These are phyloP conservation scores for Mortierella sp. DNA, from an alignment of 371 early-diverging fungal genomes.

Conservation along the genomic window DNA sequence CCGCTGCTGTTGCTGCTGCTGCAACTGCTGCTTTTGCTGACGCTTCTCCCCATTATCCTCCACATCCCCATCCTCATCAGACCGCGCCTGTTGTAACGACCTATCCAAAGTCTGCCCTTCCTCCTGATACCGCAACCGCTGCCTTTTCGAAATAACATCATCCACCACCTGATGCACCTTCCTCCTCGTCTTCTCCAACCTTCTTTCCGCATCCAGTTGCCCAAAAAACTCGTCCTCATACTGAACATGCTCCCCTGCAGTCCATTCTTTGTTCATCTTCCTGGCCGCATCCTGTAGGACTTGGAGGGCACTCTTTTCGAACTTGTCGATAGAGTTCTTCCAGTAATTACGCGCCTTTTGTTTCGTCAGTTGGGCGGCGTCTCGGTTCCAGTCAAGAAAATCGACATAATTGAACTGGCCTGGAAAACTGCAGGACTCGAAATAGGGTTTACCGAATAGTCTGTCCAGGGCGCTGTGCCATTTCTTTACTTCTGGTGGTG, in stretches of 20 bases:
- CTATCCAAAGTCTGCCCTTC: not conserved
- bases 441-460: conserved; percentile 4
- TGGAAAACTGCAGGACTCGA: not conserved
- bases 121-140: not conserved
- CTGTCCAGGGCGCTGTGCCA: not conserved
- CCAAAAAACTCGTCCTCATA: not conserved
- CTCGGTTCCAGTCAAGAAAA: not conserved
- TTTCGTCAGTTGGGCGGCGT: not conserved
- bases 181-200: not conserved
- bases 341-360: conserved; percentile 6
- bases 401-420: not conserved
- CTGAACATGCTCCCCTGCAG: not conserved
- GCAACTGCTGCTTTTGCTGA: not conserved
- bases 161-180: conserved; percentile 9
- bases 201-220: not conserved
- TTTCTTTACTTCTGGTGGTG: not conserved
- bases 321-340: not conserved
- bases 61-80: not conserved
- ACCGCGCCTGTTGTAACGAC: not conserved
- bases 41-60: conserved; percentile 1
- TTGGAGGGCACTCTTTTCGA: conserved; percentile 1
- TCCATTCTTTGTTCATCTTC: conserved; percentile 2
- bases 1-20: not conserved
- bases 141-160: not conserved
- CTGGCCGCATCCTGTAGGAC: not conserved